A percentile compares a stretch with the other conserved stretches of the same genome.
Evolutionary conservation across 176 grass and related monocot species (phyloP).

Genomic region (Themeda triandra): DNA sequence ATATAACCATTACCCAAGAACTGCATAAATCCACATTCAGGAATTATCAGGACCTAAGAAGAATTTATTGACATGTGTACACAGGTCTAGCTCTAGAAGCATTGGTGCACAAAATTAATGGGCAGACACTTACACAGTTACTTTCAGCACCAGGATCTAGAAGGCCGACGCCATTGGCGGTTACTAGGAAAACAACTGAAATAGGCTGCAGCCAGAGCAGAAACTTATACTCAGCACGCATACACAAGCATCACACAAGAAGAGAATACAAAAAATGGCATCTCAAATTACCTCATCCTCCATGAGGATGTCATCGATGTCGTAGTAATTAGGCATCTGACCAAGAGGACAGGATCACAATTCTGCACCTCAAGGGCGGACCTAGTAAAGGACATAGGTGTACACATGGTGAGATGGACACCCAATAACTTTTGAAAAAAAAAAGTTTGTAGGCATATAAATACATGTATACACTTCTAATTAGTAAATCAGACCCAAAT

Average conservation of each 20-base stretch:
- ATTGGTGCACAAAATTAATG: not conserved
- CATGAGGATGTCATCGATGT: constrained; percentile 77
- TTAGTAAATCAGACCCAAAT: no score
- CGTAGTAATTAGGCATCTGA: constrained; percentile 62
- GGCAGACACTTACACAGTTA: constrained; percentile 46
- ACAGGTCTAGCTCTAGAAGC: not conserved
- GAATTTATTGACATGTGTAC: not conserved
- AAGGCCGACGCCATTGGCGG: constrained; percentile 61
- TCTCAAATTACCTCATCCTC: constrained; percentile 56
- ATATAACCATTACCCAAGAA: not conserved
- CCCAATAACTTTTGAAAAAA: no score
- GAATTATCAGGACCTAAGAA: not conserved
- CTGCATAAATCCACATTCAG: not conserved
- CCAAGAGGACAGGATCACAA: not conserved
- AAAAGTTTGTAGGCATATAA: no score
- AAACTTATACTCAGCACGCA: not conserved
- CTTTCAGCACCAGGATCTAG: constrained; percentile 78
- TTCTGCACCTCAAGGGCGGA: not conserved
- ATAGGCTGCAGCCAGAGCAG: constrained; percentile 39
- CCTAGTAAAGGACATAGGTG: no score
- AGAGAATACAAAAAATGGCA: not conserved
- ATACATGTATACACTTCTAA: no score
- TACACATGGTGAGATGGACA: no score
- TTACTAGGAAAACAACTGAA: constrained; percentile 68
- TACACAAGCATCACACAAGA: not conserved